Base-by-base conservation (phyloP, 495 filamentous ascomycete genomes). In the Aspergillus conjunctus region DNA sequence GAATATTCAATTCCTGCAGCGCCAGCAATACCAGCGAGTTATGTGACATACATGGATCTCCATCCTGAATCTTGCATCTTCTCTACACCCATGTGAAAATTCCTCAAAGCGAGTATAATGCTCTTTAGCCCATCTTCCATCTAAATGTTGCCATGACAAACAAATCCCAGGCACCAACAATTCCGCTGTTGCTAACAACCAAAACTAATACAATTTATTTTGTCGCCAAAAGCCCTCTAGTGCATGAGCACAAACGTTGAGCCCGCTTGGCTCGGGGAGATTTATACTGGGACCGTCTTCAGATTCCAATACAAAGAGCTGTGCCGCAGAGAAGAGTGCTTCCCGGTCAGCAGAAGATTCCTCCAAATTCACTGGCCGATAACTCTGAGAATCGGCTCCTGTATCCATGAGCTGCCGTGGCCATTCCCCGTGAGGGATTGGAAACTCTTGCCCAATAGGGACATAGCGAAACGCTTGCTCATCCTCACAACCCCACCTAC, bases 181-280 rank as follows among this genome's bases (percentile, higher is more conserved):
- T 39, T 1, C 17, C 14, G 26, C 43, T 39, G 50, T 30, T 7
- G 34, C 21, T 6, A 43, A 54, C 49, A 21, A 41, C 20, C 14
- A 17, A 20, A 21, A 41, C 46, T 64, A 75, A 61, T 73, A 74
- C 18, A 72, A 26, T 41, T 60, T 74, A 37, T 72, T 73, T 21
- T 63, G 63, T 31, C 66, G 66, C 73, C 73, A 76, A 65, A 75
- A 74, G 3, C 57, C 61, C 18, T 51, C 50, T 30, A 58, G 14
- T 21, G 18, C 6, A 37, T 26, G 22, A 57, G 41, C 11, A 12
- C 45, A 12, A 12, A 46, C 11, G 18, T 37, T 21, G n/a, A 43
- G 21, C 22, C 17, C 12, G 17, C 21, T n/a, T 33, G 32, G 15
- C 49, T 26, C 18, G 10, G 37, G 15, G 30, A 3, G 17, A 1